phyloP scores from a whole-genome alignment of 331 rosid species.

The Cydonia oblonga region DNA sequence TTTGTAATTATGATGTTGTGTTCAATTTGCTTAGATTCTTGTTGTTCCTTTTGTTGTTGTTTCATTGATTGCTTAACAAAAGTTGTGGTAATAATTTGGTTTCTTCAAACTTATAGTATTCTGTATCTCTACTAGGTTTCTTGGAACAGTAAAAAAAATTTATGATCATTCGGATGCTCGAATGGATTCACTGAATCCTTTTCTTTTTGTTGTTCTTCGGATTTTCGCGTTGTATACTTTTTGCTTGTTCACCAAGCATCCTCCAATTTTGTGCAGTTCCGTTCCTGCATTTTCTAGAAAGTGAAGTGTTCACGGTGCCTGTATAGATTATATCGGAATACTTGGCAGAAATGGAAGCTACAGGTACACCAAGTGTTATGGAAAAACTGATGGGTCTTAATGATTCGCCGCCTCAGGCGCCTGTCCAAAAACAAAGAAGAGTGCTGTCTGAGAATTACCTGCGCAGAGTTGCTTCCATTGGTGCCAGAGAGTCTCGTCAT shows the following conservation, averaged over 20 bases:
- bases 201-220: neutral
- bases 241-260: slow-evolving; percentile 6
- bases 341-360: slow-evolving; percentile 41
- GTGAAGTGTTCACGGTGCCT: slow-evolving; percentile 12
- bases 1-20: slow-evolving; percentile 12
- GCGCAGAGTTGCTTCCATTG: slow-evolving; percentile 60
- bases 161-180: neutral
- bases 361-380: slow-evolving; percentile 43
- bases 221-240: neutral
- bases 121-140: slow-evolving; percentile 13
- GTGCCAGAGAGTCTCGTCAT: slow-evolving; percentile 36
- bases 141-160: neutral
- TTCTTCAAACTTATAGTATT: slow-evolving; percentile 6
- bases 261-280: slow-evolving; percentile 28
- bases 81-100: slow-evolving; percentile 27
- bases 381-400: slow-evolving; percentile 74
- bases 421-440: slow-evolving; percentile 32
- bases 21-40: slow-evolving; percentile 9
- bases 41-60: slow-evolving; percentile 19
- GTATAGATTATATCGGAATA: slow-evolving; percentile 1
- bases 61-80: slow-evolving; percentile 21
- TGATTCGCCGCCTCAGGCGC: slow-evolving; percentile 30
- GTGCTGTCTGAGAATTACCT: slow-evolving; percentile 67
- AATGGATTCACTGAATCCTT: slow-evolving; percentile 2
- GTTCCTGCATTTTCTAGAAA: slow-evolving; percentile 21